Evolutionary conservation across 352 stramenopile species (phyloP), one percentile per base, ranked within the genome.

Genomic region (Pelagophyceae sp.): DNA sequence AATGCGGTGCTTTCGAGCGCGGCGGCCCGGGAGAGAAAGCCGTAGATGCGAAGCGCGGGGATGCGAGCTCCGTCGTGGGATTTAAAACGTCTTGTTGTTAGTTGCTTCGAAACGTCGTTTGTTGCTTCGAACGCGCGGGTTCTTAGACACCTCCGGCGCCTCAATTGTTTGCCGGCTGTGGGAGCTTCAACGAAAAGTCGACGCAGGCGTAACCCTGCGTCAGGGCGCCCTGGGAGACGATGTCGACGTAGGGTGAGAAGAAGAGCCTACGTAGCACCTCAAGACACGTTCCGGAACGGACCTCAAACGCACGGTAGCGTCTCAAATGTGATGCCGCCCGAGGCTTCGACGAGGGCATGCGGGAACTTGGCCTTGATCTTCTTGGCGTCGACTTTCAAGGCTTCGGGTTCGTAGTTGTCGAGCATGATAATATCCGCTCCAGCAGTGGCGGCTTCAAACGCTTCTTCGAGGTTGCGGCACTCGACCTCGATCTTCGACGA

Each of bases 401-500:
- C 72, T 25, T 91, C 87, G 3, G 94, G 94, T 0, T 2, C 27
- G 85, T 98, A 99, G 86, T 99, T 99, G 87, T 99, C 96, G 27
- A 99, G 87, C 96, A 99, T 99, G 38, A 99, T 90, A 82, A 99
- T 95, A 79, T 98, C 88, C 31, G 90, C 90, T 32, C 91, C 91
- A 17, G 90, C 89, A 72, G 71, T 75, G 3, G 86, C 91, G 23
- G 95, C 95, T 83, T 98, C 93, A 27, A 96, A 77, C 20, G 92
- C 94, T 80, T 98, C 94, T 35, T 96, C 90, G 0, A 98, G 82
- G 65, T 84, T 90, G 77, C 95, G 91, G 77, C 92, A 97, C 86
- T 99, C 96, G 63, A 99, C 94, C 82, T 99, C 96, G 85, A 99
- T 98, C 89, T 99, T 99, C 88, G 97, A 95, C 37, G 89, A 97